phyloP scores from a whole-genome alignment of 345 rosid species.

The Dipteronia dyeriana region DNA sequence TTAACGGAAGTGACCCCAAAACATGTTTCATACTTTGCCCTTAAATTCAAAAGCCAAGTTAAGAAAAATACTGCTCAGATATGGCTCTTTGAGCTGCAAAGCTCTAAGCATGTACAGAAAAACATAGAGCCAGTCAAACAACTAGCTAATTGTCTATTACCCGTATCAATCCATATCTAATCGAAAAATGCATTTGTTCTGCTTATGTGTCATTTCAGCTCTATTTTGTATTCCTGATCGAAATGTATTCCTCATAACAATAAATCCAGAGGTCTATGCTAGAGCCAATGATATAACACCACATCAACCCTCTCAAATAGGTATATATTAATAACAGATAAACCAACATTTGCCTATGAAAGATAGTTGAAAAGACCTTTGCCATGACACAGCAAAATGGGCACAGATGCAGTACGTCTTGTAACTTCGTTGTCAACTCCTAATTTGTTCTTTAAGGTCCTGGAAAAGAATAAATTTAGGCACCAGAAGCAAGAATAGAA shows the following conservation, averaged over 20 bases:
- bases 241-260: background rate
- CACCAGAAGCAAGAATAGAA: conserved; percentile 4
- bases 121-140: conserved; percentile 12
- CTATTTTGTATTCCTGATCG: background rate
- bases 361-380: conserved; percentile 49
- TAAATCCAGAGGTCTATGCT: background rate
- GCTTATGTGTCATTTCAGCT: background rate
- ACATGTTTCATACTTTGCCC: background rate
- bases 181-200: background rate
- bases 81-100: background rate
- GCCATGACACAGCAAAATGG: conserved; percentile 85
- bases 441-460: conserved; percentile 64
- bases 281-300: background rate
- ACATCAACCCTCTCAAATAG: background rate
- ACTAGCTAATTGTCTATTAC: background rate
- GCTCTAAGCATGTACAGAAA: background rate
- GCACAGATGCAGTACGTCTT: conserved; percentile 73
- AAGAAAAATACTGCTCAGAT: background rate
- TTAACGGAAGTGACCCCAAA: background rate
- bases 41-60: background rate
- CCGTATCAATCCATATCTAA: background rate
- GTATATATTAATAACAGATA: background rate
- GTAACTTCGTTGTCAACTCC: conserved; percentile 53
- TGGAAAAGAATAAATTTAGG: conserved; percentile 27
- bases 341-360: conserved; percentile 8